Evolutionary conservation across 495 filamentous ascomycete genomes (phyloP), one percentile per base, ranked within the genome.

Genomic region (Podospora tetraspora): DNA sequence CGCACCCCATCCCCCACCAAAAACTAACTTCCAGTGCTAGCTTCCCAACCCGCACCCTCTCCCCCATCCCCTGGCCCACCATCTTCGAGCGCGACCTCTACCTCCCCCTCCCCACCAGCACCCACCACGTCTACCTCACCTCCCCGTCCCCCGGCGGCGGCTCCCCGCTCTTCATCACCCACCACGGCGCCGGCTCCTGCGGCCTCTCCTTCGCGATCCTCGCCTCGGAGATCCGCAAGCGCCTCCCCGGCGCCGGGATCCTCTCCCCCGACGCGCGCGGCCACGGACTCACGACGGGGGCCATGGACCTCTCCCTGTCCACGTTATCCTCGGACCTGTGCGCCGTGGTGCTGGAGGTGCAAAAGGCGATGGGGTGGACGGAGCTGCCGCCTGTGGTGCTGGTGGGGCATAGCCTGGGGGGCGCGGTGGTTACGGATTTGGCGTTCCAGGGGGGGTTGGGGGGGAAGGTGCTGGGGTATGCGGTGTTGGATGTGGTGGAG

Each of bases 401-500:
- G 0, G 88, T 99, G 4, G 95, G 95, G n/a, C 95, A 99, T 79
- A 95, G 91, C 59, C 84, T 99, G 1, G 95, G 95, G 32, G 95
- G 96, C n/a, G 93, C 95, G 25, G 92, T 99, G 2, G 90, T 97
- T 22, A 94, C 92, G 3, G 87, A 97, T 8, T 30, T 71, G 12
- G 70, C 70, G 11, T 19, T 84, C 72, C 80, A 79, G 13, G 88
- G 87, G 8, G 78, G 81, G 64, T 78, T 97, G 23, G 91, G 92
- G 1, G 77, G 76, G 29, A 82, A 87, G 27, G 73, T 97, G 6
- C 79, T 98, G 16, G 96, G 92, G 16, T 96, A 94, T 81, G 92
- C 88, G 9, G 94, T 99, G 12, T 80, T 99, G 12, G 95, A 99
- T 78, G 93, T 99, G 11, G 95, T 99, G 34, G 95, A 99, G 81